Conservation (phyloP, 1,284 basidiomycete genomes). For the Lentinula novae-zelandiae region DNA sequence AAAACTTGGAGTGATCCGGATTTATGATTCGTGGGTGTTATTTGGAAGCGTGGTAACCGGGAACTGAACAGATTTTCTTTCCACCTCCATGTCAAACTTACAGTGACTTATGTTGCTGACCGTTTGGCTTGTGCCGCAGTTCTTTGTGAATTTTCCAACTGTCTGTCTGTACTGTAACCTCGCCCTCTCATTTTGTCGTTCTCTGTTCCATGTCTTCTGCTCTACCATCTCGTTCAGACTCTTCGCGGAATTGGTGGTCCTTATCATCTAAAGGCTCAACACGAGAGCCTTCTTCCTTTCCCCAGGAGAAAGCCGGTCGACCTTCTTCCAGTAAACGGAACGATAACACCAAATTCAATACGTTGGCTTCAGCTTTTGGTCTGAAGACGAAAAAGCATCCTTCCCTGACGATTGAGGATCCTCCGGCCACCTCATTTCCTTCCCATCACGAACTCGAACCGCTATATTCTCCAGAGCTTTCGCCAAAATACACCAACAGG, state of each 20-base stretch:
- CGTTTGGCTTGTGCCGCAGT: constrained; percentile 9
- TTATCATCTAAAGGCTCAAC: constrained; percentile 21
- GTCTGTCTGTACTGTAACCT: constrained; percentile 9
- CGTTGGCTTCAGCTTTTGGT: constrained; percentile 56
- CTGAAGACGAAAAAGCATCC: constrained; percentile 57
- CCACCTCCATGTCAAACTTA: neutral
- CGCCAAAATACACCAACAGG: constrained; percentile 24
- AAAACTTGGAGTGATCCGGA: neutral
- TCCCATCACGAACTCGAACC: constrained; percentile 15
- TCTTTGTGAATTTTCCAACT: constrained; percentile 14
- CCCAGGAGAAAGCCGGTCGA: constrained; percentile 27
- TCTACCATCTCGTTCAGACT: constrained; percentile 25
- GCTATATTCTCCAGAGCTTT: constrained; percentile 25
- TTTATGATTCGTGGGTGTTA: neutral
- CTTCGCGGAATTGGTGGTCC: constrained; percentile 38
- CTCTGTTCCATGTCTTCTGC: constrained; percentile 25
- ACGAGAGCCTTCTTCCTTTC: constrained; percentile 4
- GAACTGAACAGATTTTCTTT: neutral
- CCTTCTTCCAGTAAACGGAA: constrained; percentile 25
- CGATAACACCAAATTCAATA: constrained; percentile 42
- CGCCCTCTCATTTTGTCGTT: constrained; percentile 9
- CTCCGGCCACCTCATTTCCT: constrained; percentile 26
- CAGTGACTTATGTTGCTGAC: neutral
- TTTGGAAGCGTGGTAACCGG: neutral
- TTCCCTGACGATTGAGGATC: constrained; percentile 50